Conservation (phyloP, 164 flowering plant species). For the Annona cherimola region DNA sequence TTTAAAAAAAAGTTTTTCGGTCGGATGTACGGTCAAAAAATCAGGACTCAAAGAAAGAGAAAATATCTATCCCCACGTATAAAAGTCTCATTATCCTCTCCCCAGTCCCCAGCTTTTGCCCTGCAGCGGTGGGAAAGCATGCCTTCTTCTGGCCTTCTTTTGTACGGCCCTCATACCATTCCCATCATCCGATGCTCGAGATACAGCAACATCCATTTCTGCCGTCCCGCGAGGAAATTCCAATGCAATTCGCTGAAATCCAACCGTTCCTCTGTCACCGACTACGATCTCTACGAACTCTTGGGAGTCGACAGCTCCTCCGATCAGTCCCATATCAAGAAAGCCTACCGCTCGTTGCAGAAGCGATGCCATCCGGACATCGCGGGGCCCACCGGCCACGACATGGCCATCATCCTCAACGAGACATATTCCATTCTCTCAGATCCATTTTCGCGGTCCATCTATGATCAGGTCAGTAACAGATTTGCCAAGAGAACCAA, state of each 20-base stretch:
- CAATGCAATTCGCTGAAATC: conserved; percentile 16
- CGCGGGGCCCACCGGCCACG: conserved; percentile 82
- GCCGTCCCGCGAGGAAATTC: conserved; percentile 12
- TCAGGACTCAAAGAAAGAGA: background rate
- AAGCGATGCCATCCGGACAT: conserved; percentile 93
- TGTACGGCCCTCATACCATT: conserved; percentile 4
- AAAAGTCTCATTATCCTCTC: background rate
- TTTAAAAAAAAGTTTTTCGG: too few species aligned
- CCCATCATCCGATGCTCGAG: conserved; percentile 13
- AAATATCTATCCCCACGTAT: background rate
- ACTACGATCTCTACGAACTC: conserved; percentile 81
- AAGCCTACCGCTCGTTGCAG: conserved; percentile 72
- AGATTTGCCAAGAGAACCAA: too few species aligned
- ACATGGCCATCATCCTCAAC: conserved; percentile 91
- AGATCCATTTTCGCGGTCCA: conserved; percentile 56
- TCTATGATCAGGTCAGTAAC: conserved; percentile 66
- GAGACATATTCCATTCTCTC: conserved; percentile 76
- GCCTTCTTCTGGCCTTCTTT: conserved; percentile 5
- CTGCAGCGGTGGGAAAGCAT: background rate
- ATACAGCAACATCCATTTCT: background rate
- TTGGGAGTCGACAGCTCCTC: conserved; percentile 68
- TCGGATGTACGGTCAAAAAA: too few species aligned
- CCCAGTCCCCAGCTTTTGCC: background rate
- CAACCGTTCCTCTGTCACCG: conserved; percentile 39
- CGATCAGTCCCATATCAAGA: conserved; percentile 52